Percentiles rank a stretch among this genome's conserved stretches.
Evolutionary conservation across 2,329 filamentous ascomycete genomes (phyloP).

Genomic region (Byssoonygena ceratinophila): DNA sequence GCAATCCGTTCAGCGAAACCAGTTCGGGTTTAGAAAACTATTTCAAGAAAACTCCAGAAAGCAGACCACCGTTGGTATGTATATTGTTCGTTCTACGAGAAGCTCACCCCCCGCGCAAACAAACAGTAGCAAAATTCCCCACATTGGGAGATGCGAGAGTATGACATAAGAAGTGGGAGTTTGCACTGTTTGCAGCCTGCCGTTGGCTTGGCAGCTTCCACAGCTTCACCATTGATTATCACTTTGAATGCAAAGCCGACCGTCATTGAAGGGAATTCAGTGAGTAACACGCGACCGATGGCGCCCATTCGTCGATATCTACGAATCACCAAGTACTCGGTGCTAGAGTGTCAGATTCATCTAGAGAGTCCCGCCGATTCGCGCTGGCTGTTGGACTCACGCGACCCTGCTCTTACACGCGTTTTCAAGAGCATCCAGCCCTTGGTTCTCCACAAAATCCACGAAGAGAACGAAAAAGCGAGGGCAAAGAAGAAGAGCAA

Average conservation of each 20-base stretch:
- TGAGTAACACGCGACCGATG: conserved; percentile 44
- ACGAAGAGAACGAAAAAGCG: conserved; percentile 63
- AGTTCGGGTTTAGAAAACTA: no score
- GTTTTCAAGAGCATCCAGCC: conserved; percentile 79
- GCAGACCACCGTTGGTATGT: no score
- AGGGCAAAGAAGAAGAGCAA: conserved; percentile 63
- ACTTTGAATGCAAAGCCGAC: not conserved
- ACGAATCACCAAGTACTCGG: conserved; percentile 82
- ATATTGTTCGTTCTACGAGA: no score
- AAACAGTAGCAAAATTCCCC: not conserved
- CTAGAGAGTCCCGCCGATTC: conserved; percentile 78
- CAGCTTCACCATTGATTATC: no score
- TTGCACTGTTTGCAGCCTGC: conserved; percentile 14
- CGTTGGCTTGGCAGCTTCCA: no score
- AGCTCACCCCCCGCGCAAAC: not conserved
- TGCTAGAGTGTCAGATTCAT: conserved; percentile 94
- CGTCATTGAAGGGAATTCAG: not conserved
- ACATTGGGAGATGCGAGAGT: not conserved
- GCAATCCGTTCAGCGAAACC: not conserved
- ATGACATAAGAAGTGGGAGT: conserved; percentile 7
- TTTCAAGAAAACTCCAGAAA: no score
- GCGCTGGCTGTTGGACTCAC: conserved; percentile 71
- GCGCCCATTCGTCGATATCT: conserved; percentile 81
- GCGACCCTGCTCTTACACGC: conserved; percentile 64
- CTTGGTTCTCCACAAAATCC: conserved; percentile 77